A percentile compares a stretch with the other conserved stretches of the same genome.
These are phyloP conservation scores for Cladosporium sp. DNA, from an alignment of 2,329 filamentous ascomycete species.

Conservation along the genomic window DNA sequence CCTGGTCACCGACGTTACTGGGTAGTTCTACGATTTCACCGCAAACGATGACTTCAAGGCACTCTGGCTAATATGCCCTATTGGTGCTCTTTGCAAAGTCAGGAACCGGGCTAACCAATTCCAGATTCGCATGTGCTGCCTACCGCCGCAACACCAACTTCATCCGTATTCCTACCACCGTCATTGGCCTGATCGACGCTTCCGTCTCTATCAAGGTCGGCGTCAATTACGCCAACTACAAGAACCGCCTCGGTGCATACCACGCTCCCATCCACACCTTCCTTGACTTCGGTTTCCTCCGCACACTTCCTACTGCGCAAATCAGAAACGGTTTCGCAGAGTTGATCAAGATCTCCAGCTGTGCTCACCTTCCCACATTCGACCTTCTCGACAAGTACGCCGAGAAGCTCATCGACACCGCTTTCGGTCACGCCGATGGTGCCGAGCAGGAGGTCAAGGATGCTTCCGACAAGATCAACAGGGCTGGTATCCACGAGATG, in stretches of 20 bases:
- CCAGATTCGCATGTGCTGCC: constrained; percentile 64
- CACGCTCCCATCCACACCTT: constrained; percentile 69
- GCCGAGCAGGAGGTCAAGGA: constrained; percentile 52
- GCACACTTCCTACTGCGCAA: constrained; percentile 62
- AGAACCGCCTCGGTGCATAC: constrained; percentile 70
- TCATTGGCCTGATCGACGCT: constrained; percentile 71
- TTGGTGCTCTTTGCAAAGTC: constrained; percentile 18
- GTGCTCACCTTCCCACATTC: constrained; percentile 63
- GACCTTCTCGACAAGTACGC: constrained; percentile 65
- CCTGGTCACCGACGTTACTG: constrained; percentile 69
- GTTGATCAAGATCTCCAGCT: constrained; percentile 71
- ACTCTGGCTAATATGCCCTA: constrained; percentile 44
- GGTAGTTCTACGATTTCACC: constrained; percentile 49
- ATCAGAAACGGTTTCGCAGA: constrained; percentile 72
- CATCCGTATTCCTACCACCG: constrained; percentile 69
- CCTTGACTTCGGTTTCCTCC: constrained; percentile 69
- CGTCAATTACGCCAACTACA: constrained; percentile 72
- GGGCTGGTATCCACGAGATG: constrained; percentile 69
- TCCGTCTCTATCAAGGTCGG: constrained; percentile 75
- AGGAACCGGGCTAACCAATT: constrained; percentile 24
- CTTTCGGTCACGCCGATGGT: constrained; percentile 60
- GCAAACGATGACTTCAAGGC: constrained; percentile 44
- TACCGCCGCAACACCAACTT: constrained; percentile 71
- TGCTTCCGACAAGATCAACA: constrained; percentile 64
- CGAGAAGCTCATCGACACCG: constrained; percentile 61